Base-by-base conservation (phyloP, 2,329 filamentous ascomycete species). In the Davidsoniella australis region DNA sequence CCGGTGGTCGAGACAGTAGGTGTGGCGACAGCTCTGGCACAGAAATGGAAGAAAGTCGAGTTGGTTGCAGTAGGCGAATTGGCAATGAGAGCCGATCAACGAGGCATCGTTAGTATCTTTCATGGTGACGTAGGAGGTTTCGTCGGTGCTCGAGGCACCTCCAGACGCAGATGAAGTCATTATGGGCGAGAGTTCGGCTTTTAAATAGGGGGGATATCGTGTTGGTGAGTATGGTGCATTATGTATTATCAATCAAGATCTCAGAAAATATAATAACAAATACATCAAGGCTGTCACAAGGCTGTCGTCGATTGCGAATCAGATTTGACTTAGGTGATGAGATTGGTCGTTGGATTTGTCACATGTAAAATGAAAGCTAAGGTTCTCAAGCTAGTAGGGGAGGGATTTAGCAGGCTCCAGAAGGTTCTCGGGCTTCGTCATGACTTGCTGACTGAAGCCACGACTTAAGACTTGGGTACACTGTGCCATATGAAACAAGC, bases 41-140 rank as follows among this genome's bases (percentile, higher is more conserved):
- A 79, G 75, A 65, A 96, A 96, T 3, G 91, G 91, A 4, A 98
- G 77, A 64, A 98, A 96, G 66, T 96, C 91, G 53, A 96, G 83
- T 61, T 91, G 84, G 62, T 88, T 82, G 71, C 91, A 98, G 71
- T 86, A 93, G 56, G 82, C 71, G 66, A 84, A 81, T 64, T 95
- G 79, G 73, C 91, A 98, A 69, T 95, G 88, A 54, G 77, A 77
- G 64, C 91, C 91, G 57, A 96, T 82, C 20, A 88, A 75, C 58
- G 85, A 81, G 44, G 88, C 81, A 65, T 95, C 88, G 62, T 72
- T 61, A 53, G 65, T 73, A 59, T 78, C 74, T 59, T 82, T 72
- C 81, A 88, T 88, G 54, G 73, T 74, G 62, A 80, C 73, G 68
- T 80, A 86, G 62, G 70, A 80, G 44, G 69, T 71, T 55, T 70